Evolutionary conservation across 805 yeast genomes (phyloP).

Genomic region (Ogataea chonburiensis): DNA sequence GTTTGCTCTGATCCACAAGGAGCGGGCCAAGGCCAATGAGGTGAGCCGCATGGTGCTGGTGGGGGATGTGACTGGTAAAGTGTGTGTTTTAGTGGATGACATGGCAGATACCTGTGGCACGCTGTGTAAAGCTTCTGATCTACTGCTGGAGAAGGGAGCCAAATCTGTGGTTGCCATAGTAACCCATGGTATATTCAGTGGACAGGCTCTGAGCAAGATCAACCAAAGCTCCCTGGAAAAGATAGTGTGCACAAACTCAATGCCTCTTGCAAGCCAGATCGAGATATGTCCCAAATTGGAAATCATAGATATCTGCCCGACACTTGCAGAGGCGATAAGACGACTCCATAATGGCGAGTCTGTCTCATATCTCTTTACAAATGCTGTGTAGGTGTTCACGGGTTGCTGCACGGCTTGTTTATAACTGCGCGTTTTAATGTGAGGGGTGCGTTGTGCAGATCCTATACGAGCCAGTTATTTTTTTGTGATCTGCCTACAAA

Average conservation of each 20-base stretch:
- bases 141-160: slow-evolving; percentile 78
- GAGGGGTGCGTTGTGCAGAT: too few species aligned
- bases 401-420: too few species aligned
- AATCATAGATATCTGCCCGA: slow-evolving; percentile 80
- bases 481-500: too few species aligned
- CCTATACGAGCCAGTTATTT: too few species aligned
- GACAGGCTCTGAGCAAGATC: slow-evolving; percentile 74
- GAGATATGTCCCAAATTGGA: slow-evolving; percentile 66
- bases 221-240: slow-evolving; percentile 62
- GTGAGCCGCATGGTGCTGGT: slow-evolving; percentile 93
- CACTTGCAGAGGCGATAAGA: slow-evolving; percentile 90
- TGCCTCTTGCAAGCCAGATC: slow-evolving; percentile 72
- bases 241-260: slow-evolving; percentile 90
- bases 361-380: slow-evolving; percentile 79
- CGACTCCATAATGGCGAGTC: slow-evolving; percentile 96
- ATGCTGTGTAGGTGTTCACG: slow-evolving; percentile 43
- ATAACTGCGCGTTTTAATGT: too few species aligned
- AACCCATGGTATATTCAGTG: slow-evolving; percentile 92
- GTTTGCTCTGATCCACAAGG: slow-evolving; percentile 95
- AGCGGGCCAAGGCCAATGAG: slow-evolving; percentile 92
- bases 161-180: slow-evolving; percentile 86
- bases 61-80: slow-evolving; percentile 85
- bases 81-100: slow-evolving; percentile 88
- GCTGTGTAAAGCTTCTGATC: slow-evolving; percentile 89
- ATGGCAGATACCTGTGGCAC: slow-evolving; percentile 99